Evolutionary conservation across 2,329 filamentous ascomycete species (phyloP), one percentile per base, ranked within the genome.

Genomic region (Colletotrichum noveboracense): DNA sequence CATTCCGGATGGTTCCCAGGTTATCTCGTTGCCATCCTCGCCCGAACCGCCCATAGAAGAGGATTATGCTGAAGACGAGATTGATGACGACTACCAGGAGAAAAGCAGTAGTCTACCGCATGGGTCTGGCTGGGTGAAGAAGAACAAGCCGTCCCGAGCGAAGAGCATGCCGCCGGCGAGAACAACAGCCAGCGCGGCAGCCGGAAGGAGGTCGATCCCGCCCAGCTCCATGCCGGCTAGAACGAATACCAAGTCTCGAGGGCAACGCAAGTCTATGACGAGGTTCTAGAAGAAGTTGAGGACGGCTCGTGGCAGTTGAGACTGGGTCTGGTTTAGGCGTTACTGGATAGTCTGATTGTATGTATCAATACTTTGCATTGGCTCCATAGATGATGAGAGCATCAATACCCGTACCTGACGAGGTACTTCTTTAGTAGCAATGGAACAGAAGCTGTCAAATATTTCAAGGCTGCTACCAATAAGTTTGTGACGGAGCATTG

Each of bases 41-140:
- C 56, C 75, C 7, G 43, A 38, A 12, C 58, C 72, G 18, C 67
- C 26, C 14, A 58, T 13, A 10, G 61, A 48, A 43, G 80, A 87
- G 68, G 61, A 84, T 66, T 85, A 86, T 62, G 83, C 84, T 3
- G 85, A 86, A 38, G 85, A 87, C 13, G 81, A 82, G n/a, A 78
- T 85, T 38, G 85, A 87, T 69, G 81, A 78, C 26, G 85, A 80
- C 1, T 85, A 85, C 48, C 76, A 80, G 34, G 79, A 78, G 24
- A 70, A 43, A 16, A 78, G 58, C 30, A 75, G 60, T 5, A 76
- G 71, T 28, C 60, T 79, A 62, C 75, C 77, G 8, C 66, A 28
- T 12, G 77, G 77, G 1, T 38, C 72, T 3, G 77, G 78, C 18
- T 78, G 78, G 79, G 77, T 77, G n/a, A 77, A 76, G 70, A 80